Percentiles rank a stretch among this genome's conserved stretches.
phyloP scores from a whole-genome alignment of 495 filamentous ascomycete species.

The Aspergillus haitiensis region DNA sequence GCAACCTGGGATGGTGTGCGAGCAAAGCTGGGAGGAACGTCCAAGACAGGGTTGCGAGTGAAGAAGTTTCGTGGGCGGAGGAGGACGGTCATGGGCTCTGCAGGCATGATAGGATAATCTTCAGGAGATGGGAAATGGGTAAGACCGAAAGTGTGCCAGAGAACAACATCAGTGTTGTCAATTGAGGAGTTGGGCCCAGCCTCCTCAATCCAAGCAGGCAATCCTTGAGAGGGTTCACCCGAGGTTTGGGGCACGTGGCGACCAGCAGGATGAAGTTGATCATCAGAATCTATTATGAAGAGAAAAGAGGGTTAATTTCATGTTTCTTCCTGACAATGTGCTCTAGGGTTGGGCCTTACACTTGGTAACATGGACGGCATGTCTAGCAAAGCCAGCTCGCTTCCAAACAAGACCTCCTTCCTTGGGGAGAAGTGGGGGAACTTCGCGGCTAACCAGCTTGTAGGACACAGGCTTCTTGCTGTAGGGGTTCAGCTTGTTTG shows the following conservation, averaged over 20 bases:
- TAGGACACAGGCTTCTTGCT: slow-evolving; percentile 86
- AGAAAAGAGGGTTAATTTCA: no score
- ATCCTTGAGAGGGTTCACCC: slow-evolving; percentile 74
- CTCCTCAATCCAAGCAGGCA: slow-evolving; percentile 76
- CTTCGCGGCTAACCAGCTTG: slow-evolving; percentile 87
- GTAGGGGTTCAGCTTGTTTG: slow-evolving; percentile 78
- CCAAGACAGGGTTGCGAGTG: slow-evolving; percentile 76
- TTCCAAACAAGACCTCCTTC: slow-evolving; percentile 88
- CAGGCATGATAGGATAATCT: slow-evolving; percentile 95
- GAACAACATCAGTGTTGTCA: slow-evolving; percentile 82
- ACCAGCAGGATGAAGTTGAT: slow-evolving; percentile 88
- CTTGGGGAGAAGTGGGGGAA: slow-evolving; percentile 78
- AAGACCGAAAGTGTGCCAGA: slow-evolving; percentile 96
- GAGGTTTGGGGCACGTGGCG: slow-evolving; percentile 93
- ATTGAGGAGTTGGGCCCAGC: slow-evolving; percentile 68
- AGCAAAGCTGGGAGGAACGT: slow-evolving; percentile 79
- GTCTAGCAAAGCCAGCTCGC: slow-evolving; percentile 84
- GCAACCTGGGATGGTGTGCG: slow-evolving; percentile 71
- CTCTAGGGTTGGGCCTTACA: slow-evolving; percentile 57
- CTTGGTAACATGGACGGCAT: slow-evolving; percentile 89
- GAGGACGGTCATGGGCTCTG: slow-evolving; percentile 82
- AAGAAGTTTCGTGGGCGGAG: slow-evolving; percentile 90
- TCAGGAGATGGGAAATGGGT: slow-evolving; percentile 92
- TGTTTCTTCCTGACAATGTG: no score
- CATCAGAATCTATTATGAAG: slow-evolving; percentile 62